These are phyloP conservation scores for Apiotrichum laibachii DNA, from an alignment of 1,284 basidiomycete species.

Conservation along the genomic window DNA sequence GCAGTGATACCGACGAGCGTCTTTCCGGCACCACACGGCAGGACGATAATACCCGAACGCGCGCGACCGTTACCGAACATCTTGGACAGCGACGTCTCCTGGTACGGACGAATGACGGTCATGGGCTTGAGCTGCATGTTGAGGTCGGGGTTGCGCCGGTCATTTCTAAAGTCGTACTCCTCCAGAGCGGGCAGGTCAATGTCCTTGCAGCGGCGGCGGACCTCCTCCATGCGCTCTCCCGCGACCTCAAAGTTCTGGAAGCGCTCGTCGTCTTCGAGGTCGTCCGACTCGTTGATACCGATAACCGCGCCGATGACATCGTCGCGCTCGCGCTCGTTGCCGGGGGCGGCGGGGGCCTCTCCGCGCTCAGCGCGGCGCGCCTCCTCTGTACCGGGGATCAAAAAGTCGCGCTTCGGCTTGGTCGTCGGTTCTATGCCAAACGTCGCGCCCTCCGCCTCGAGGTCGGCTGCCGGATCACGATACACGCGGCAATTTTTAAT, in stretches of 20 bases:
- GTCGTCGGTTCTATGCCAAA: conserved; percentile 81
- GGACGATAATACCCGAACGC: conserved; percentile 94
- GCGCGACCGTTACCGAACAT: conserved; percentile 99
- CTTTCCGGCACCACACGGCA: conserved; percentile 98
- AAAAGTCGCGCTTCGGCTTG: conserved; percentile 66
- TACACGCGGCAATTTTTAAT: conserved; percentile 56
- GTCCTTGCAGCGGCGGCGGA: conserved; percentile 89
- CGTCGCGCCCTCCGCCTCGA: conserved; percentile 53
- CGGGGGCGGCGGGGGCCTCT: conserved; percentile 7
- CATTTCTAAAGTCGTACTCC: conserved; percentile 96
- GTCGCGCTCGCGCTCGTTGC: conserved; percentile 30
- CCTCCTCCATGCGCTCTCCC: conserved; percentile 86
- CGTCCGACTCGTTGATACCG: conserved; percentile 80
- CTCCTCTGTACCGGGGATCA: conserved; percentile 71
- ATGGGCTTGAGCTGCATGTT: conserved; percentile 96
- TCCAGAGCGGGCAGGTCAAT: conserved; percentile 94
- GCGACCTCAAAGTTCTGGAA: conserved; percentile 94
- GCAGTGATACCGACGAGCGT: conserved; percentile 98
- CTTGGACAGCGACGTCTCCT: conserved; percentile 93
- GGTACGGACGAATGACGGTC: conserved; percentile 92
- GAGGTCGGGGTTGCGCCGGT: conserved; percentile 87
- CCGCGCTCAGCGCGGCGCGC: conserved; percentile 42
- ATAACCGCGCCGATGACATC: conserved; percentile 72
- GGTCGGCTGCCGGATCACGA: conserved; percentile 32
- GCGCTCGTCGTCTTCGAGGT: conserved; percentile 93